Conservation (phyloP, 192 early-diverging fungal species). For the Coemansia aciculifera region DNA sequence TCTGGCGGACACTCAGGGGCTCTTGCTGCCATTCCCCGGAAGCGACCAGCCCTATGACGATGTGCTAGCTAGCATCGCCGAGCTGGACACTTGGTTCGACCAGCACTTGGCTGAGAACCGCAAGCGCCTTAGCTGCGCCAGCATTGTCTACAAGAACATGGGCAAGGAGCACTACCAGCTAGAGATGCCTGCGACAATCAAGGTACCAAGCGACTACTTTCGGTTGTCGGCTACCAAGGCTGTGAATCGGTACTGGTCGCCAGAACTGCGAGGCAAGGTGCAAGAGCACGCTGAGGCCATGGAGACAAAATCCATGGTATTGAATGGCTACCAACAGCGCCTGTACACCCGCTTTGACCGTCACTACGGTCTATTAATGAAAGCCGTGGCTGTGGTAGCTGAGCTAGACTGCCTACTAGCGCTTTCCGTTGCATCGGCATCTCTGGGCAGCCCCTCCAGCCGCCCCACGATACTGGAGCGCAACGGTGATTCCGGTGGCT, state of each 20-base stretch:
- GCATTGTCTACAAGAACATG: conserved; percentile 81
- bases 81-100: conserved; percentile 69
- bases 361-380: conserved; percentile 69
- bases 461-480: conserved; percentile 79
- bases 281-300: conserved; percentile 74
- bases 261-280: conserved; percentile 63
- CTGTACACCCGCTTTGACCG: conserved; percentile 87
- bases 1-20: conserved; percentile 59
- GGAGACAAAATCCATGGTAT: conserved; percentile 75
- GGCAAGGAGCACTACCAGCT: conserved; percentile 96
- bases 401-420: conserved; percentile 87
- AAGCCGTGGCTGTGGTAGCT: conserved; percentile 69
- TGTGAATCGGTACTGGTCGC: conserved; percentile 84
- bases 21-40: conserved; percentile 67
- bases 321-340: conserved; percentile 69
- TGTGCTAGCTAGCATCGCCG: conserved; percentile 57
- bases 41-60: conserved; percentile 80
- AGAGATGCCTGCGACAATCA: conserved; percentile 76
- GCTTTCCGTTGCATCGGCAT: conserved; percentile 64
- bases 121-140: conserved; percentile 63
- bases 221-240: conserved; percentile 77
- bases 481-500: conserved; percentile 52
- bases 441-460: conserved; percentile 78
- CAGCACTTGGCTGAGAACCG: conserved; percentile 67
- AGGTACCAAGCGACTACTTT: conserved; percentile 77